Conservation (phyloP, 108 stramenopile species). For the Nitzschia sp. region DNA sequence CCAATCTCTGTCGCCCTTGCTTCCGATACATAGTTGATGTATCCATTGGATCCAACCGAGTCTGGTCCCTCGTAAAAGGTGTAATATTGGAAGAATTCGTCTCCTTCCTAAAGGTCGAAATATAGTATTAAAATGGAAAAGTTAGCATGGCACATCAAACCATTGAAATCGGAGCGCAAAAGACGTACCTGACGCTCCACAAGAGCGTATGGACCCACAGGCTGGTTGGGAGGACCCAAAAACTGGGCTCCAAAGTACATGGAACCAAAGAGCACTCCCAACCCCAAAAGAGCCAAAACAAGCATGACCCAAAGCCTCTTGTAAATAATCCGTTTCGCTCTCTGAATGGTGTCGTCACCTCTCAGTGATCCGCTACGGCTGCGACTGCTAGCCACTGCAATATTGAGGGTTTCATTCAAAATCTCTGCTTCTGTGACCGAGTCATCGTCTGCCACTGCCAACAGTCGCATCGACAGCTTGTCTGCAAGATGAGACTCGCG, state of each 20-base stretch:
- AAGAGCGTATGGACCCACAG: conserved; percentile 71
- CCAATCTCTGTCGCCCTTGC: conserved; percentile 45
- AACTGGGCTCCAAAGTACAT: conserved; percentile 31
- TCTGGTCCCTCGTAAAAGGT: conserved; percentile 79
- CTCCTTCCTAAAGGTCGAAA: conserved; percentile 46
- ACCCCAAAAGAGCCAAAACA: conserved; percentile 18
- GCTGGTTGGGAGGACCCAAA: conserved; percentile 74
- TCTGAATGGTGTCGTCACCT: not conserved
- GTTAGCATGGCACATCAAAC: not conserved
- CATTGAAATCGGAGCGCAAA: not conserved
- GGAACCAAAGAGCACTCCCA: conserved; percentile 15
- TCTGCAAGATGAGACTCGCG: conserved; percentile 33
- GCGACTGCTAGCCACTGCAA: not conserved
- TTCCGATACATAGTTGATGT: conserved; percentile 60
- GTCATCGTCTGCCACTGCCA: conserved; percentile 36
- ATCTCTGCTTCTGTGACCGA: conserved; percentile 33
- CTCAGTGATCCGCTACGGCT: not conserved
- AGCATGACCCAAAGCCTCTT: conserved; percentile 19
- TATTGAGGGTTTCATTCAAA: conserved; percentile 28
- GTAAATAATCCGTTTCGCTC: not conserved
- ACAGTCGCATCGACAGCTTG: conserved; percentile 35
- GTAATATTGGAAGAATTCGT: conserved; percentile 69
- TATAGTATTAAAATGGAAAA: not conserved
- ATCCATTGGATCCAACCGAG: conserved; percentile 78
- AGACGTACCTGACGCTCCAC: conserved; percentile 69